Percentiles rank a stretch among this genome's conserved stretches.
Conservation (phyloP, 75 land plant genomes). For the Cupressus sempervirens region DNA sequence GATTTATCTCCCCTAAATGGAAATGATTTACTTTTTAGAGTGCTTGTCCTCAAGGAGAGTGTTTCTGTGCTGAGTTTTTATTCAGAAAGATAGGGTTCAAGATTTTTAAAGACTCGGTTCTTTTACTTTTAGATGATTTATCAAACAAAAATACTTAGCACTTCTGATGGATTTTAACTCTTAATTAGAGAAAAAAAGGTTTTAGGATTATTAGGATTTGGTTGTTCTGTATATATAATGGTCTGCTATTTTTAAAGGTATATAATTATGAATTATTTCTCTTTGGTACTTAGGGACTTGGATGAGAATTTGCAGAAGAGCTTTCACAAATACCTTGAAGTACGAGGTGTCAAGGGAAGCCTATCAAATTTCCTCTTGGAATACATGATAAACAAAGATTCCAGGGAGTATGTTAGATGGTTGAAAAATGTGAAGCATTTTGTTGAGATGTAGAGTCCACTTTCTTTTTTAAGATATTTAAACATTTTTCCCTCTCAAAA, state of each 20-base stretch:
- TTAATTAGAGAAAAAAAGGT: too few relatives aligned
- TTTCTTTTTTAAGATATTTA: not conserved
- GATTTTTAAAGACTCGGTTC: too few relatives aligned
- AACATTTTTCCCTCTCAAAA: too few relatives aligned
- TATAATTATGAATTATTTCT: not conserved
- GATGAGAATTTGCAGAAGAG: constrained; percentile 73
- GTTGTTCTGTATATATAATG: not conserved
- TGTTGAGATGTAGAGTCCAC: constrained; percentile 24
- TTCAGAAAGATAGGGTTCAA: not conserved
- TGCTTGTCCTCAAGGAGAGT: not conserved
- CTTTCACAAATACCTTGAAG: constrained; percentile 70
- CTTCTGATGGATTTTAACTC: not conserved
- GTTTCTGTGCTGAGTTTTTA: not conserved
- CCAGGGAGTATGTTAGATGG: constrained; percentile 57
- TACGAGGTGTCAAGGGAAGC: constrained; percentile 60
- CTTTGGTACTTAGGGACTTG: constrained; percentile 45
- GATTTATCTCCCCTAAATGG: not conserved
- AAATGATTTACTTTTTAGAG: not conserved
- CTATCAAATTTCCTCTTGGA: constrained; percentile 58
- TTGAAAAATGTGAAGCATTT: constrained; percentile 55
- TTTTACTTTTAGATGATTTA: not conserved
- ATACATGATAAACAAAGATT: constrained; percentile 73
- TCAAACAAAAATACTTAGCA: not conserved
- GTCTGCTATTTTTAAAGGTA: not conserved
- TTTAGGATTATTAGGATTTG: not conserved